Evolutionary conservation across 2,329 filamentous ascomycete species (phyloP), one percentile per base, ranked within the genome.

Genomic region (Sclerotinia nivalis): DNA sequence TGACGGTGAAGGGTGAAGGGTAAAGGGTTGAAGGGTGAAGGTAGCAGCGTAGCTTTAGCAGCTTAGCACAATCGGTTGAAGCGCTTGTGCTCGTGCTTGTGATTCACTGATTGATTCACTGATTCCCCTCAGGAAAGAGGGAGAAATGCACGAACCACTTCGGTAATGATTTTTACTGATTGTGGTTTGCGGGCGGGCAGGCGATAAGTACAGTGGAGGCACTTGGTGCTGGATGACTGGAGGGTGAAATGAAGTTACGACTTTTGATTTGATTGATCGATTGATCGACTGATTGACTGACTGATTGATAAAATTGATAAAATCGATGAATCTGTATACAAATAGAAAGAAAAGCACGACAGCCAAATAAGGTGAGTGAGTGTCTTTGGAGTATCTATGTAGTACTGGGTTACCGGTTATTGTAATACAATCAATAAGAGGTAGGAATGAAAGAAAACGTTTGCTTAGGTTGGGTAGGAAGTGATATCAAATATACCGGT

Each of bases 21-120:
- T 20, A 15, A 25, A 69, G 43, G 54, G 56, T 40, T n/a, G 66
- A 37, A 31, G 56, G 45, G 49, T 58, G 31, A 28, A 18, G 50
- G 50, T 54, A 54, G 50, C 40, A 43, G 40, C 40, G 40, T 43
- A 43, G 40, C 13, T 43, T 9, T 43, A 43, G 73, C 72, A 72
- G 71, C n/a, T 60, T 60, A 60, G 37, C 37, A 60, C 69, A 69
- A 72, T 73, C 70, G 73, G 73, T 71, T 71, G 68, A 59, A 74
- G 73, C 72, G 74, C 75, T 71, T 66, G 62, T 66, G 58, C 40
- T 54, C 25, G 12, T n/a, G 28, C 9, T 34, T 34, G 25, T 12
- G 20, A 58, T 31, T n/a, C 20, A 28, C 28, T 43, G 40, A 15
- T 43, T 15, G 40, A 43, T 43, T 13, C 40, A 43, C 13, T 58